Base-by-base conservation (phyloP, 1,284 basidiomycete species). In the Trichosporon sp. region DNA sequence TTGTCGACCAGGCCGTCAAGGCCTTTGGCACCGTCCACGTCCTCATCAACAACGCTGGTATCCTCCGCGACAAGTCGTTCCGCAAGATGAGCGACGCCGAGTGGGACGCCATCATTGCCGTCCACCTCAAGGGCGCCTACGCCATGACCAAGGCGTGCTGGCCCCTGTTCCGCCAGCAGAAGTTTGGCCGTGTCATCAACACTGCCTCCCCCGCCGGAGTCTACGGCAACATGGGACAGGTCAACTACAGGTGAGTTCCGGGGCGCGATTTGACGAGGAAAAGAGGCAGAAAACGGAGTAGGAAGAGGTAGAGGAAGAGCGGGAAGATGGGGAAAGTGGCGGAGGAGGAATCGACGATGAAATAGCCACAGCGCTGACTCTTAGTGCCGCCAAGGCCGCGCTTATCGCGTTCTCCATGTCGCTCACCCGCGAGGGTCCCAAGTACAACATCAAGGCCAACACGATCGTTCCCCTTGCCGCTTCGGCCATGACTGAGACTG, bases 41-140 rank as follows among this genome's bases (percentile, higher is more conserved):
- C 67, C 85, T 95, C 58, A 89, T 98, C 76, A 99, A 99, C 84
- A 99, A 99, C 82, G 96, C 96, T 57, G 95, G 96, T 59, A 93
- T 99, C 69, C 83, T 99, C 56, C 87, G 94, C 90, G 84, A 85
- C 78, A 84, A 84, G 76, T 79, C 83, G 34, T 92, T 95, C 84
- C 92, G 90, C 83, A 95, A 93, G 81, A 93, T 95, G 90, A 83
- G 89, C 2, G 91, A 94, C 77, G 68, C 81, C 74, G 91, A 95
- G 72, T 95, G 89, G 85, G 92, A 95, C 74, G 86, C 89, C 68
- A 85, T 98, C 66, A 85, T 87, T 62, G 87, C 89, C 29, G 95
- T 99, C n/a, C 96, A 99, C 78, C 82, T 99, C 69, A 95, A 94
- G 81, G 95, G 95, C 60, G 89, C 95, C 1, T 99, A 88, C 81